Base-by-base conservation (phyloP, 345 rosid species). In the Camelina neglecta region DNA sequence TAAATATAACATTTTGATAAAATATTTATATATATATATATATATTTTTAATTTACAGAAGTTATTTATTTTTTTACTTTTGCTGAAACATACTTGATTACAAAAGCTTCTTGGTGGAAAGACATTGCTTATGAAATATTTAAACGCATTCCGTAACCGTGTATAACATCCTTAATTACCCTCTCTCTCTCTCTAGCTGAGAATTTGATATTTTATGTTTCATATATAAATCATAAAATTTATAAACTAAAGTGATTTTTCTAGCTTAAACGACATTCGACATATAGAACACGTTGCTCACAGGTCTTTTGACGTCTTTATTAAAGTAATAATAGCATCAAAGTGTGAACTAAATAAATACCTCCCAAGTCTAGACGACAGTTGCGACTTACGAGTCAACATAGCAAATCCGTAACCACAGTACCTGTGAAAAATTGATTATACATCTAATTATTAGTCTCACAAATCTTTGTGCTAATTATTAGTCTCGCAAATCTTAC, bases 361-460 rank as follows among this genome's bases (percentile, higher is more conserved):
- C 18, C 21, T 11, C 50, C n/a, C n/a, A 47, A 47, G 11, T n/a
- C 10, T 53, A 62, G 3, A 69, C 64, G 75, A 61, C 80, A 62
- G 6, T 29, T 55, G n/a, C 70, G 18, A 18, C 18, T 18, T 18
- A 18, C 21, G 49, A 60, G 31, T 11, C 6, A 54, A 12, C 59
- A 54, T 20, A 12, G 41, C 51, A 62, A 55, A 76, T 69, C 70
- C 58, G 69, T 44, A 69, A 76, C 67, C 53, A 23, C 53, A 23
- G n/a, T 53, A 76, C 63, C 75, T 62, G 60, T 69, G 49, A 62
- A 55, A 29, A 13, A n/a, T 23, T 23, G 35, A 62, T 76, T 16
- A 44, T 51, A 48, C 8, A 31, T 16, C 23, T 44, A 29, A 29
- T 29, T 29, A 29, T 29, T 29, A 29, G 31, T 4, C 31, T 29